phyloP scores from a whole-genome alignment of 805 yeast species.

The Saccharomycopsis capsularis region DNA sequence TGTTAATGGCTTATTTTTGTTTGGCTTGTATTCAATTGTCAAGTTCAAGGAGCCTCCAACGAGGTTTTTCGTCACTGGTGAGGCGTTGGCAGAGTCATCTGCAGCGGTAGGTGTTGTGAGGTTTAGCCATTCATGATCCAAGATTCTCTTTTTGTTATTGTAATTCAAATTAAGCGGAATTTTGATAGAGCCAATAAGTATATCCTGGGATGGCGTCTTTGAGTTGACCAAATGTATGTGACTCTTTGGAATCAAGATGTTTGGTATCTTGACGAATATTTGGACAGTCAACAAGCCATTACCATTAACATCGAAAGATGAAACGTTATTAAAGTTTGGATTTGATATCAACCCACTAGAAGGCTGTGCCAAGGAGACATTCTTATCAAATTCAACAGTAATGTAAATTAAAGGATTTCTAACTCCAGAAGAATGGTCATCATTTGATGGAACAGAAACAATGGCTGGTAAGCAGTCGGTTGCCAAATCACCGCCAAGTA shows the following conservation, averaged over 20 bases:
- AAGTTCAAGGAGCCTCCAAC: slow-evolving; percentile 48
- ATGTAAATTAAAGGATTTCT: slow-evolving; percentile 70
- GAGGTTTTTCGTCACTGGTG: too few relatives aligned
- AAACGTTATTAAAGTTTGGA: slow-evolving; percentile 83
- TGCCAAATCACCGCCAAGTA: neutral
- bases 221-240: slow-evolving; percentile 26
- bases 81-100: neutral
- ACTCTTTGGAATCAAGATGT: slow-evolving; percentile 44
- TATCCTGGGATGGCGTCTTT: slow-evolving; percentile 45
- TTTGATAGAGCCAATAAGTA: slow-evolving; percentile 66
- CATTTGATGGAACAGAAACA: slow-evolving; percentile 35
- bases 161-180: slow-evolving; percentile 50
- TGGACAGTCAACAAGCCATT: slow-evolving; percentile 64
- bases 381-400: slow-evolving; percentile 91
- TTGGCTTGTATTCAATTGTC: slow-evolving; percentile 63
- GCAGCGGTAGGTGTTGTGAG: slow-evolving; percentile 24
- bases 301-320: slow-evolving; percentile 82
- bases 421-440: slow-evolving; percentile 25
- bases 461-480: slow-evolving; percentile 38
- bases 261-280: slow-evolving; percentile 72
- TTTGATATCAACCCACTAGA: slow-evolving; percentile 69
- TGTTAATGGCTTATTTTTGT: slow-evolving; percentile 58
- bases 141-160: slow-evolving; percentile 47
- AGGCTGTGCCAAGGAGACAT: slow-evolving; percentile 83
- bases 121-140: slow-evolving; percentile 56